Conservation (phyloP, 179 eudicot species). For the Silene noctiflora region DNA sequence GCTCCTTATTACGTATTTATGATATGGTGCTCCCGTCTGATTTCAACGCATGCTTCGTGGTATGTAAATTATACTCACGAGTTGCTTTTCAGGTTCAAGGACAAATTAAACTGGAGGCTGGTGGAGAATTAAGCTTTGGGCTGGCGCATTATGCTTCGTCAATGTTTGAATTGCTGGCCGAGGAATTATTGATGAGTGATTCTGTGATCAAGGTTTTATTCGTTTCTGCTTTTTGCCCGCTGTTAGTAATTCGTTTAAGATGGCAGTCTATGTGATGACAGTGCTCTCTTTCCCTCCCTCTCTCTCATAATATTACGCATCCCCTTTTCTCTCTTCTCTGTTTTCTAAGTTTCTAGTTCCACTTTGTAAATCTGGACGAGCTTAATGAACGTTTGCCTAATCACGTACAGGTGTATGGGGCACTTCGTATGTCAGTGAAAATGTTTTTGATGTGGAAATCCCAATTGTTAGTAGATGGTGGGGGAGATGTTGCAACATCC, state of each 20-base stretch:
- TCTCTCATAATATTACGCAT: too few species aligned
- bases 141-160: slow-evolving; percentile 70
- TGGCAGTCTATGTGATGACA: background rate
- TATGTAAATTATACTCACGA: background rate
- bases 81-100: slow-evolving; percentile 70
- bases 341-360: too few species aligned
- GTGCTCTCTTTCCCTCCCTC: too few species aligned
- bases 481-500: slow-evolving; percentile 71
- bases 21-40: background rate
- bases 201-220: slow-evolving; percentile 74
- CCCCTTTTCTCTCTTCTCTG: too few species aligned
- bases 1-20: background rate
- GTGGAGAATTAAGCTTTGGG: slow-evolving; percentile 89
- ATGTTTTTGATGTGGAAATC: slow-evolving; percentile 95
- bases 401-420: slow-evolving; percentile 75
- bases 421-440: slow-evolving; percentile 94
- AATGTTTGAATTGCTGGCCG: slow-evolving; percentile 85
- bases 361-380: too few species aligned
- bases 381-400: background rate
- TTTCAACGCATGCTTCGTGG: background rate
- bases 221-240: slow-evolving; percentile 17
- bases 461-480: slow-evolving; percentile 71
- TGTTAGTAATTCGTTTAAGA: background rate
- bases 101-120: slow-evolving; percentile 79
- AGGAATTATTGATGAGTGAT: slow-evolving; percentile 95